phyloP scores from a whole-genome alignment of 1,284 basidiomycete species.

The Limonomyces culmigenus region DNA sequence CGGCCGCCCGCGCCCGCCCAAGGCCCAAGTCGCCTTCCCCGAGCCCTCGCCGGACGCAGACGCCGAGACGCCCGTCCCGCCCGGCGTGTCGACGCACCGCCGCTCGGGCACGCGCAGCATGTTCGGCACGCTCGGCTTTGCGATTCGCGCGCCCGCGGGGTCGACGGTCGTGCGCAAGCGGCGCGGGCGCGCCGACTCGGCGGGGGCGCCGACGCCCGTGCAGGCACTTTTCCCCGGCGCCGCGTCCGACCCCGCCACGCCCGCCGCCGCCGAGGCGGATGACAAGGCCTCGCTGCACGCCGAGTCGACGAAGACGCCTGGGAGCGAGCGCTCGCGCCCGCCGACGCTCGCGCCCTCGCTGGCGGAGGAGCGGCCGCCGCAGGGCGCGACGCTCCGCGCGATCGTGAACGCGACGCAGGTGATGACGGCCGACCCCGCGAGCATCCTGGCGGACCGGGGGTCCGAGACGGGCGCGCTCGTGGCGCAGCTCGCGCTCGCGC shows the following conservation, averaged over 20 bases:
- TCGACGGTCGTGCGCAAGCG: conserved; percentile 6
- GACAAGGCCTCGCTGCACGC: too few species aligned
- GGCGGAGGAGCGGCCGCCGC: conserved; percentile 18
- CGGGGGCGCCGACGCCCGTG: background rate
- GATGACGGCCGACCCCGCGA: conserved; percentile 66
- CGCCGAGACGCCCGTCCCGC: background rate
- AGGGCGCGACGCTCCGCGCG: conserved; percentile 52
- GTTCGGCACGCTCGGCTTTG: conserved; percentile 53
- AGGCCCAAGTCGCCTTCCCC: too few species aligned
- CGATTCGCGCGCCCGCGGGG: conserved; percentile 34
- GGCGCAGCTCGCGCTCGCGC: conserved; percentile 47
- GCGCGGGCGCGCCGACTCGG: background rate
- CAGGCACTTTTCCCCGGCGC: conserved; percentile 2
- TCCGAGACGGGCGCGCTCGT: conserved; percentile 44
- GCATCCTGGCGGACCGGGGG: conserved; percentile 55
- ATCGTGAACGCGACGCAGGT: conserved; percentile 78
- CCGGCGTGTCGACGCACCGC: conserved; percentile 10
- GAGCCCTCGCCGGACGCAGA: background rate
- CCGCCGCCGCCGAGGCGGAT: too few species aligned
- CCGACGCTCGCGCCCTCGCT: conserved; percentile 3
- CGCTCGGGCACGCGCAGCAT: conserved; percentile 40
- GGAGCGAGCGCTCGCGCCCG: background rate
- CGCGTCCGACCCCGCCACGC: background rate
- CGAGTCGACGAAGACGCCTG: too few species aligned
- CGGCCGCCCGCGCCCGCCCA: too few species aligned